These are phyloP conservation scores for Mesotaenium endlicherianum DNA, from an alignment of 139 green algal genomes.

Conservation along the genomic window DNA sequence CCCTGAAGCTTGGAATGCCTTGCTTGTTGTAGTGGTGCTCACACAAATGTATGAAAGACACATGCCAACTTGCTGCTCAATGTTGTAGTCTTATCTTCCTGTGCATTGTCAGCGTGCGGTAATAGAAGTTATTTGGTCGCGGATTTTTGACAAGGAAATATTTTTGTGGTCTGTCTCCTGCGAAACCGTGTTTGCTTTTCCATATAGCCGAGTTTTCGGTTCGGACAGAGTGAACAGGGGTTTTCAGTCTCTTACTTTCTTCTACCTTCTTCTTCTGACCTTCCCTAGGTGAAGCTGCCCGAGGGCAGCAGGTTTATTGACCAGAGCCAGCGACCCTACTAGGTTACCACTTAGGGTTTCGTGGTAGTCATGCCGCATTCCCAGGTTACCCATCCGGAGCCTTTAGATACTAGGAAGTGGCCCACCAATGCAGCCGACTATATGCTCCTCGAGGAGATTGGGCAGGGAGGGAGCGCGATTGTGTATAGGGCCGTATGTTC, in stretches of 20 bases:
- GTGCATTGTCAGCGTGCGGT: not conserved
- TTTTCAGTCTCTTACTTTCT: not conserved
- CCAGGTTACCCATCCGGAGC: not conserved
- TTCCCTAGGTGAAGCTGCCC: not conserved
- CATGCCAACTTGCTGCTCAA: not conserved
- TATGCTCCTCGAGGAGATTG: slow-evolving; percentile 88
- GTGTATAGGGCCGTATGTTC: slow-evolving; percentile 81
- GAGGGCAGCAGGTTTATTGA: not conserved
- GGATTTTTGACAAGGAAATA: not conserved
- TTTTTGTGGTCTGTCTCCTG: not conserved
- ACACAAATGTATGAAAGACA: not conserved
- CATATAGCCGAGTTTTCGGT: not conserved
- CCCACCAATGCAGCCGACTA: slow-evolving; percentile 59
- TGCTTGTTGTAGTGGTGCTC: too few species aligned
- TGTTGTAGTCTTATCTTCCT: not conserved
- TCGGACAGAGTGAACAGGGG: not conserved
- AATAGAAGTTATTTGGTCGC: not conserved
- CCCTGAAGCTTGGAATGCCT: too few species aligned
- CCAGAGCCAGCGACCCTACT: not conserved
- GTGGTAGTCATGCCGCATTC: not conserved
- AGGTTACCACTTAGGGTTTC: not conserved
- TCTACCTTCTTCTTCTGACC: not conserved
- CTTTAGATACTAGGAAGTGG: not conserved
- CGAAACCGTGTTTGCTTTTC: not conserved
- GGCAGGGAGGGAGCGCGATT: slow-evolving; percentile 85